phyloP scores from a whole-genome alignment of 2,329 filamentous ascomycete genomes.

The Cladosporium sp. region DNA sequence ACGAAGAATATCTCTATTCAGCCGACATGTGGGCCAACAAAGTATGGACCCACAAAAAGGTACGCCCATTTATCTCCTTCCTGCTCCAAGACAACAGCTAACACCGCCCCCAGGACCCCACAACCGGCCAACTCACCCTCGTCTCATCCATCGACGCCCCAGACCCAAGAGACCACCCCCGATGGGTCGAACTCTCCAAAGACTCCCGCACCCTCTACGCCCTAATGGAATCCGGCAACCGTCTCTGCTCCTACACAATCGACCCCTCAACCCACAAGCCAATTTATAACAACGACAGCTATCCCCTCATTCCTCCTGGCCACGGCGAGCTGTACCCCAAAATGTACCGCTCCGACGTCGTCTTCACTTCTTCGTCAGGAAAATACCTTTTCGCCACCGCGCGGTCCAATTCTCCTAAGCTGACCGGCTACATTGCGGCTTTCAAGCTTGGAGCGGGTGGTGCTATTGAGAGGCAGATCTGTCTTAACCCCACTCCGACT shows the following conservation, averaged over 20 bases:
- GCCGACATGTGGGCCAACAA: constrained; percentile 74
- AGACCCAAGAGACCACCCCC: constrained; percentile 67
- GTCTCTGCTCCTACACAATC: constrained; percentile 75
- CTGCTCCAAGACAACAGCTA: too few relatives aligned
- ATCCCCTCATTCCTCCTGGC: constrained; percentile 75
- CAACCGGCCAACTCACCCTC: constrained; percentile 60
- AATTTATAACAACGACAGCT: constrained; percentile 71
- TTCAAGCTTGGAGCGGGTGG: constrained; percentile 66
- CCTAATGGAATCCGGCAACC: constrained; percentile 86
- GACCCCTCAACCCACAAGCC: constrained; percentile 69
- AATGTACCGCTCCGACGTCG: constrained; percentile 84
- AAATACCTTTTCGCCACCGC: constrained; percentile 79
- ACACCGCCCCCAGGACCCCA: constrained; percentile 34
- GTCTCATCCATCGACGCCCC: constrained; percentile 72
- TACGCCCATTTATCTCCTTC: neutral
- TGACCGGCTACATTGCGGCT: constrained; percentile 78
- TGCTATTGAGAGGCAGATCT: constrained; percentile 72
- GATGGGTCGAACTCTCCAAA: constrained; percentile 83
- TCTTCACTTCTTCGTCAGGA: constrained; percentile 63
- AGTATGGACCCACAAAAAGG: constrained; percentile 78
- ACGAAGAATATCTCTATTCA: constrained; percentile 72
- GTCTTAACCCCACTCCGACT: constrained; percentile 77
- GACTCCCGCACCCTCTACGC: constrained; percentile 75
- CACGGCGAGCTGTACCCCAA: constrained; percentile 50
- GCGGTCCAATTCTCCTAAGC: constrained; percentile 68